phyloP scores from a whole-genome alignment of 1,139 yeast genomes.

The Sugiyamaella japonica region DNA sequence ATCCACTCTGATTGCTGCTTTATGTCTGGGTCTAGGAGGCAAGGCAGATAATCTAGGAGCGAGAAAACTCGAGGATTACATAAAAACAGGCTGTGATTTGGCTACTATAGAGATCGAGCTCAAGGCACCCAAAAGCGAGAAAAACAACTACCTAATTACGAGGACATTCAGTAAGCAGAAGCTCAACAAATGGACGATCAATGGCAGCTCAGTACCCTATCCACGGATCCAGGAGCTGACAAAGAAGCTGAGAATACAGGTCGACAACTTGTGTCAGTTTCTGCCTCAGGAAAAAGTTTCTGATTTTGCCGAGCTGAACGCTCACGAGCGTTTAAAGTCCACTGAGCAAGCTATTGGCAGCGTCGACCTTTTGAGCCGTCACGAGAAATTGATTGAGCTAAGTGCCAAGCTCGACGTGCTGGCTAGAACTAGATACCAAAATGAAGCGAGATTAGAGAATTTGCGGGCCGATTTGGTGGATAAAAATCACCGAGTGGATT shows the following conservation, averaged over 20 bases:
- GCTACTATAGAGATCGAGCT: slow-evolving; percentile 67
- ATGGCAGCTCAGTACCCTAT: slow-evolving; percentile 50
- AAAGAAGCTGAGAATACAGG: slow-evolving; percentile 64
- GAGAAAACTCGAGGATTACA: slow-evolving; percentile 66
- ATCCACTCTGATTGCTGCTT: slow-evolving; percentile 89
- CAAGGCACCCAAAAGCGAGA: slow-evolving; percentile 36
- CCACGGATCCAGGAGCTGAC: slow-evolving; percentile 50
- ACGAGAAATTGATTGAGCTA: slow-evolving; percentile 55
- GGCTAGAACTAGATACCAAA: slow-evolving; percentile 29
- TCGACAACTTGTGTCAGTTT: slow-evolving; percentile 91
- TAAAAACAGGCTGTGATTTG: slow-evolving; percentile 64
- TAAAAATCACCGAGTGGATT: slow-evolving; percentile 16
- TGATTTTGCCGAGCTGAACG: slow-evolving; percentile 80
- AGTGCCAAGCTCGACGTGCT: slow-evolving; percentile 43
- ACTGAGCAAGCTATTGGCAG: slow-evolving; percentile 81
- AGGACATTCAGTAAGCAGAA: slow-evolving; percentile 46
- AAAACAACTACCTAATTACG: slow-evolving; percentile 44
- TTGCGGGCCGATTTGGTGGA: neutral
- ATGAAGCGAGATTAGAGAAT: slow-evolving; percentile 21
- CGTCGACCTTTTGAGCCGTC: slow-evolving; percentile 56
- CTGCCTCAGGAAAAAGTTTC: slow-evolving; percentile 95
- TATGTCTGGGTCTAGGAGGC: slow-evolving; percentile 88
- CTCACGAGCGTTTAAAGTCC: slow-evolving; percentile 70
- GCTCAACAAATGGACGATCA: slow-evolving; percentile 61
- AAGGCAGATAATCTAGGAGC: slow-evolving; percentile 78